These are phyloP conservation scores for Hypoxylon crocopeplum DNA, from an alignment of 495 filamentous ascomycete species.

Conservation along the genomic window DNA sequence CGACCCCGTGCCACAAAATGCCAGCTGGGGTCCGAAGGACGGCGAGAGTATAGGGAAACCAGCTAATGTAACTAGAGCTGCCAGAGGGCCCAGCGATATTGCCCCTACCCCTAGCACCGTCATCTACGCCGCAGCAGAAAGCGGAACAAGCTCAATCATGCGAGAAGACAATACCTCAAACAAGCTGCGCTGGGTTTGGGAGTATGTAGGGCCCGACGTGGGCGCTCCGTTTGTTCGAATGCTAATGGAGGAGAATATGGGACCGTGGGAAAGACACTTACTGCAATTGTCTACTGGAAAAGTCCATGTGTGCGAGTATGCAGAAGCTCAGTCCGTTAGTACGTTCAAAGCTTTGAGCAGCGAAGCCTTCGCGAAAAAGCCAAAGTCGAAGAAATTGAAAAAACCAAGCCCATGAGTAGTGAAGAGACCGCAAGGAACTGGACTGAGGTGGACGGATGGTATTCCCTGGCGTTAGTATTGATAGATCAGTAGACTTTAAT, in stretches of 20 bases:
- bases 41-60: background rate
- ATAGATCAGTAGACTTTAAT: conserved; percentile 17
- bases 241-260: conserved; percentile 58
- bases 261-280: conserved; percentile 57
- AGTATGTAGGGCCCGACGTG: conserved; percentile 52
- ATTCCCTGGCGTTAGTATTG: conserved; percentile 27
- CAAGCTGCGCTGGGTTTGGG: conserved; percentile 57
- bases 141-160: background rate
- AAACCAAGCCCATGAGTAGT: background rate
- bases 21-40: conserved; percentile 44
- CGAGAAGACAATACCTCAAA: conserved; percentile 1
- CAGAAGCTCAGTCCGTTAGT: conserved; percentile 37
- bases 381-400: conserved; percentile 1
- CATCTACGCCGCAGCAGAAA: background rate
- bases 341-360: conserved; percentile 17
- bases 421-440: background rate
- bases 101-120: background rate
- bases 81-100: background rate
- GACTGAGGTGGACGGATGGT: background rate
- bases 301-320: conserved; percentile 46
- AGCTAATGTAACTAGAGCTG: conserved; percentile 1
- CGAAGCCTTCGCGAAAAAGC: conserved; percentile 11
- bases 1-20: conserved; percentile 46
- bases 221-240: conserved; percentile 43
- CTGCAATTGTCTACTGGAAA: conserved; percentile 51